Evolutionary conservation across 1,139 yeast species (phyloP).

Genomic region (Yamadazyma oceani): DNA sequence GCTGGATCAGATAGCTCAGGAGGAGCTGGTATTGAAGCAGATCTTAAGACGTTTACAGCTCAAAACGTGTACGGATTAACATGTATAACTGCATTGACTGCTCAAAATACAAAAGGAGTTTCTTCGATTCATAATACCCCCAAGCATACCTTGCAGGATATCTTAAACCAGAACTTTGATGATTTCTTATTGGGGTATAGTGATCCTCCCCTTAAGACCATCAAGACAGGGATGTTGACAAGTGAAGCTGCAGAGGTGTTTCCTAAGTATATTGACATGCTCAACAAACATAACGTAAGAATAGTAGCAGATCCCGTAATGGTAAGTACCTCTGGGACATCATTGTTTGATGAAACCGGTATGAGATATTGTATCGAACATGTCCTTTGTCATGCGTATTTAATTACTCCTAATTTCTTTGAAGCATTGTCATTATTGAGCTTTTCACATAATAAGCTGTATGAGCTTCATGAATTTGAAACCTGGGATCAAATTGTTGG

Average conservation of each 20-base stretch:
- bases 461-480: slow-evolving; percentile 1
- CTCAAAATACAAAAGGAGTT: slow-evolving; percentile 75
- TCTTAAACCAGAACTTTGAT: slow-evolving; percentile 55
- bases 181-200: slow-evolving; percentile 53
- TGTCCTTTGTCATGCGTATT: slow-evolving; percentile 55
- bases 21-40: slow-evolving; percentile 96
- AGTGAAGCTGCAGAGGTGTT: slow-evolving; percentile 54
- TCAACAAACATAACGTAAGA: slow-evolving; percentile 29
- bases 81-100: slow-evolving; percentile 79
- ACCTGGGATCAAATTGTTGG: slow-evolving; percentile 6
- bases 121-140: slow-evolving; percentile 48
- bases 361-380: slow-evolving; percentile 42
- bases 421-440: slow-evolving; percentile 57
- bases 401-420: slow-evolving; percentile 73
- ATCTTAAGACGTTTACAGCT: slow-evolving; percentile 76
- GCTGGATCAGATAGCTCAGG: slow-evolving; percentile 92
- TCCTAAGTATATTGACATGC: slow-evolving; percentile 28
- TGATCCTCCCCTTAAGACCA: slow-evolving; percentile 48
- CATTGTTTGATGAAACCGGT: slow-evolving; percentile 50
- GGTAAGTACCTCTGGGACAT: slow-evolving; percentile 75
- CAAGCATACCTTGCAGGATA: slow-evolving; percentile 39
- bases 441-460: slow-evolving; percentile 6
- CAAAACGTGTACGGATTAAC: slow-evolving; percentile 81
- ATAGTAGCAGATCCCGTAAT: slow-evolving; percentile 81
- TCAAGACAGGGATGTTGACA: slow-evolving; percentile 84